phyloP scores from a whole-genome alignment of 106 monocot species.

The Dioscorea dumetorum region DNA sequence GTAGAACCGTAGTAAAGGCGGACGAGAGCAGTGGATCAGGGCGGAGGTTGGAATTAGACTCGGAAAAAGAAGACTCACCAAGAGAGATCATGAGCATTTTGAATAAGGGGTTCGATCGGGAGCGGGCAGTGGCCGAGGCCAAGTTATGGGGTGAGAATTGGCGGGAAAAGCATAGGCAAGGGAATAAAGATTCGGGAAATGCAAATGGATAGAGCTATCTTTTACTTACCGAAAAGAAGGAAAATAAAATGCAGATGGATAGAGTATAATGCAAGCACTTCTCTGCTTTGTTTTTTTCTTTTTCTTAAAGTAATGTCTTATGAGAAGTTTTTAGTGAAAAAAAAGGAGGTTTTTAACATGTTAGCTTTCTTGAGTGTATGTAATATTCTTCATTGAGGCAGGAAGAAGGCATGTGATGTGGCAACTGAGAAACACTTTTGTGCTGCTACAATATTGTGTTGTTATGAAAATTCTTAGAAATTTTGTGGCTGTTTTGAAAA shows the following conservation, averaged over 20 bases:
- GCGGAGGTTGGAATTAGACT: constrained; percentile 4
- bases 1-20: constrained; percentile 1
- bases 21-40: constrained; percentile 12
- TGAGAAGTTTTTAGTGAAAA: no score
- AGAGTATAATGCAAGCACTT: background rate
- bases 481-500: no score
- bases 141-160: constrained; percentile 73
- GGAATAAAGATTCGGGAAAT: constrained; percentile 3
- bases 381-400: no score
- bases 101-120: constrained; percentile 39
- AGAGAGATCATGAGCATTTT: constrained; percentile 17
- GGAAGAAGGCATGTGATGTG: no score
- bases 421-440: no score
- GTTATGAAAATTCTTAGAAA: no score
- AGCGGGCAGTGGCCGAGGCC: constrained; percentile 61
- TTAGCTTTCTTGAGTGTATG: no score
- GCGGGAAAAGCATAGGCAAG: constrained; percentile 36
- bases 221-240: no score
- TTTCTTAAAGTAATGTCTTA: no score
- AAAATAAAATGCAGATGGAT: background rate
- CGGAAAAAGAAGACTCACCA: constrained; percentile 17
- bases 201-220: background rate
- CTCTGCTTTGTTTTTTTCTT: no score
- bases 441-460: no score
- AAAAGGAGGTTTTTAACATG: no score